Conservation (phyloP, 2,329 filamentous ascomycete genomes). For the Dothidotthia symphoricarpi region DNA sequence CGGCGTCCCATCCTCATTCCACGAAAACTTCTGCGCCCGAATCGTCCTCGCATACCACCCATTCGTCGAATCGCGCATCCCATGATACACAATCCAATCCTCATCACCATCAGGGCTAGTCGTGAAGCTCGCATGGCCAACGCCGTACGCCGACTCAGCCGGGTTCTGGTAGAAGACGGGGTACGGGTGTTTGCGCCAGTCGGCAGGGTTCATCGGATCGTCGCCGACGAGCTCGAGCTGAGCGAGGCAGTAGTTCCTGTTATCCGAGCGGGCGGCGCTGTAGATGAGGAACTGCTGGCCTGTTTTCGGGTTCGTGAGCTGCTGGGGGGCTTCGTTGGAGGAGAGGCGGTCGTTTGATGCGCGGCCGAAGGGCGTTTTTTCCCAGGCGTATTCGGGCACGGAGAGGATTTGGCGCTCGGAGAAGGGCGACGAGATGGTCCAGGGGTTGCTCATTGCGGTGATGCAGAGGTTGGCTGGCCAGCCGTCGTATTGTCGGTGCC, state of each 20-base stretch:
- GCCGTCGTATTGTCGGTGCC: constrained; percentile 46
- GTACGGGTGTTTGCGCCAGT: constrained; percentile 50
- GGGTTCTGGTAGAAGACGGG: constrained; percentile 53
- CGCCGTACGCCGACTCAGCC: constrained; percentile 46
- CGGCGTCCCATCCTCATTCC: constrained; percentile 50
- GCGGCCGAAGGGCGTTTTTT: constrained; percentile 53
- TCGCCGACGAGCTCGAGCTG: constrained; percentile 51
- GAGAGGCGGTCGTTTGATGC: constrained; percentile 48
- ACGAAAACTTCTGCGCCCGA: constrained; percentile 50
- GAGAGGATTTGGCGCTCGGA: constrained; percentile 50
- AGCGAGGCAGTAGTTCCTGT: constrained; percentile 54
- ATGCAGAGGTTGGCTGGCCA: constrained; percentile 57
- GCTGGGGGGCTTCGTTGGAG: constrained; percentile 53
- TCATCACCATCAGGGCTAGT: constrained; percentile 50
- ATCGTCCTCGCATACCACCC: constrained; percentile 52
- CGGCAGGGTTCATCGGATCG: constrained; percentile 50
- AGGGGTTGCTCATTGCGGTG: constrained; percentile 50
- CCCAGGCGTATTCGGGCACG: constrained; percentile 50
- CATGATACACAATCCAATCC: constrained; percentile 56
- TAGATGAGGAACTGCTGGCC: constrained; percentile 52
- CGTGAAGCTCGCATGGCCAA: constrained; percentile 53
- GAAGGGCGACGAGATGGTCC: constrained; percentile 48
- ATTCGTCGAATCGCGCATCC: constrained; percentile 49
- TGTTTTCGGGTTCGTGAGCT: constrained; percentile 49
- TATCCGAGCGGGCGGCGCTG: constrained; percentile 52